phyloP scores from a whole-genome alignment of 2,329 filamentous ascomycete species.

The Talaromyces sp. region DNA sequence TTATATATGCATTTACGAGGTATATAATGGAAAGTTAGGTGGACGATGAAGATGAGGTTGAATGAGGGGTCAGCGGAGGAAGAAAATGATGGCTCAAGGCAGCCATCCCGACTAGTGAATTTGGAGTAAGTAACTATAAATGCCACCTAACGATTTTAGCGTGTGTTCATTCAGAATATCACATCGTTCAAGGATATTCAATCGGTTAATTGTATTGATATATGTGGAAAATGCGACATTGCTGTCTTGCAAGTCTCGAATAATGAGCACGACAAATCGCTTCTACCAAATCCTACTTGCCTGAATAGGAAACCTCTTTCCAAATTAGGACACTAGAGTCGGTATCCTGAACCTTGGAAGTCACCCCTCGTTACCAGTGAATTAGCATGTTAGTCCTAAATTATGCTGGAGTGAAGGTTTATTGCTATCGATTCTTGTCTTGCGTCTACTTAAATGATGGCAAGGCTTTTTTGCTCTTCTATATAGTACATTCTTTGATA shows the following conservation, averaged over 20 bases:
- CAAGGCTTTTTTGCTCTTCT: too few species aligned
- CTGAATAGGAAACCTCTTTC: not conserved
- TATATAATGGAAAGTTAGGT: not conserved
- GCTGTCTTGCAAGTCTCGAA: not conserved
- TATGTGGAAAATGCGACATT: not conserved
- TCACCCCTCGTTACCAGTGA: not conserved
- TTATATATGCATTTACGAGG: not conserved
- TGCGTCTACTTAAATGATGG: too few species aligned
- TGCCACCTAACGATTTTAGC: not conserved
- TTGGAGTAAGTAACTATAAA: not conserved
- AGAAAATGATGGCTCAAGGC: not conserved
- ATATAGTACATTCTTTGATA: too few species aligned
- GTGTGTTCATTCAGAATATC: not conserved
- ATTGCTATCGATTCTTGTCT: too few species aligned
- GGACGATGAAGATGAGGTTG: not conserved
- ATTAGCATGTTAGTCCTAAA: too few species aligned
- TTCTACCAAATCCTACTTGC: not conserved
- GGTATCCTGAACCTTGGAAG: not conserved
- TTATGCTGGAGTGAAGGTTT: too few species aligned
- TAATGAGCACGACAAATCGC: not conserved
- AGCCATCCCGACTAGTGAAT: not conserved
- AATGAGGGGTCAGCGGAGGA: not conserved
- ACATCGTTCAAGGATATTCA: not conserved
- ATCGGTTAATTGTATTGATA: not conserved
- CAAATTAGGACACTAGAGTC: not conserved